Conservation (phyloP, 305 asterid species). For the Fraxinus dipetala region DNA sequence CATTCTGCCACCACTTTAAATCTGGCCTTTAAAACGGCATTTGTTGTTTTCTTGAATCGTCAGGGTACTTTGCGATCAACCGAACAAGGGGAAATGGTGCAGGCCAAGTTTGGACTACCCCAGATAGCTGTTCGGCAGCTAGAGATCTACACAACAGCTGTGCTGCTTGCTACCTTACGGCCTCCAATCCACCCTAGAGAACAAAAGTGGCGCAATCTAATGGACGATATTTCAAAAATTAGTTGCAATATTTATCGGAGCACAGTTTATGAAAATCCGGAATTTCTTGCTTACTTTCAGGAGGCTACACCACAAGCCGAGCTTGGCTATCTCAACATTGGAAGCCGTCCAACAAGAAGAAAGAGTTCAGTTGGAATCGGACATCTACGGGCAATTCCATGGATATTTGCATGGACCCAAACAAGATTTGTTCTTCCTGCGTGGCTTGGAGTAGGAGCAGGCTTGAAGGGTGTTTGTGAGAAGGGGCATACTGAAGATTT, state of each 20-base stretch:
- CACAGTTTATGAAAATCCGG: slow-evolving; percentile 86
- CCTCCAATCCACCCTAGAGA: slow-evolving; percentile 88
- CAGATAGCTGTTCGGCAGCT: slow-evolving; percentile 89
- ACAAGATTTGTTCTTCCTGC: slow-evolving; percentile 92
- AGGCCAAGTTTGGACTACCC: slow-evolving; percentile 92
- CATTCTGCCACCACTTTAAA: background rate
- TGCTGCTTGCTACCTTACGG: slow-evolving; percentile 80
- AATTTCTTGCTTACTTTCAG: slow-evolving; percentile 80
- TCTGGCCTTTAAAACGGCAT: background rate
- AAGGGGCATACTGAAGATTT: slow-evolving; percentile 72
- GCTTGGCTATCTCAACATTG: slow-evolving; percentile 90
- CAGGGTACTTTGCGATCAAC: slow-evolving; percentile 94
- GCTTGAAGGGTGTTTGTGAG: slow-evolving; percentile 77
- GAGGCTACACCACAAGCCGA: slow-evolving; percentile 99
- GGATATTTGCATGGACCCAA: slow-evolving; percentile 98
- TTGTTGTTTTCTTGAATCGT: slow-evolving; percentile 19
- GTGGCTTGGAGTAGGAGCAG: slow-evolving; percentile 99
- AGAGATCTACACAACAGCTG: slow-evolving; percentile 93
- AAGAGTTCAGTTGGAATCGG: slow-evolving; percentile 71
- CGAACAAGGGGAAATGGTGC: slow-evolving; percentile 99
- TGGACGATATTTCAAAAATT: slow-evolving; percentile 88
- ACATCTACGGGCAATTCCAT: slow-evolving; percentile 88
- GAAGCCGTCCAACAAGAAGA: slow-evolving; percentile 88
- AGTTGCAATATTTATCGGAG: slow-evolving; percentile 68
- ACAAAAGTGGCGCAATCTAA: slow-evolving; percentile 80